Evolutionary conservation across 192 early-diverging fungal genomes (phyloP).

Genomic region (Chytriomyces hyalinus): DNA sequence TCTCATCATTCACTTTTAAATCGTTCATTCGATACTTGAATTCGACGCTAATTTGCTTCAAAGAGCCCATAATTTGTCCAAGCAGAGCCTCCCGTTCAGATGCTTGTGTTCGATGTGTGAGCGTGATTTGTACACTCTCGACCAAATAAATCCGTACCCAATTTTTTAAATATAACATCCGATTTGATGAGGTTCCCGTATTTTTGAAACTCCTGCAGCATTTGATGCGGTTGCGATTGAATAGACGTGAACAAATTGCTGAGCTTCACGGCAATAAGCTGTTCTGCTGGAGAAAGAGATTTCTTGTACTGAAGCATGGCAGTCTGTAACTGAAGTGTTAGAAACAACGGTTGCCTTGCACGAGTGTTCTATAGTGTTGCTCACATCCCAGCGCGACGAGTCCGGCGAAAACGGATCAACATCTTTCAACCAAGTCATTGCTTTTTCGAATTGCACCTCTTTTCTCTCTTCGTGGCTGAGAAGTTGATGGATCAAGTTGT

Average conservation of each 20-base stretch:
- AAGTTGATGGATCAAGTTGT: constrained; percentile 31
- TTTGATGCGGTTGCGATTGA: constrained; percentile 49
- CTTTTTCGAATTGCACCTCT: constrained; percentile 36
- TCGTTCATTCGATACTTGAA: constrained; percentile 38
- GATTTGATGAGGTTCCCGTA: constrained; percentile 49
- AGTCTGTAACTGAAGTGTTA: constrained; percentile 28
- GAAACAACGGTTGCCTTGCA: neutral
- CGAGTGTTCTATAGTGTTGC: neutral
- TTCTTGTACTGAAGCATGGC: constrained; percentile 40
- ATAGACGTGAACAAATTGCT: constrained; percentile 42
- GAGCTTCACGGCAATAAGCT: constrained; percentile 41
- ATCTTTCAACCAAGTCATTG: constrained; percentile 13
- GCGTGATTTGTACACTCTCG: neutral
- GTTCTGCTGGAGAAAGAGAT: constrained; percentile 36
- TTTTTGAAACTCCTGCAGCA: constrained; percentile 57
- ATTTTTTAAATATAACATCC: constrained; percentile 39
- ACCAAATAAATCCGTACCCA: constrained; percentile 39
- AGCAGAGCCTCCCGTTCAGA: constrained; percentile 53
- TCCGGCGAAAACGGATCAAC: neutral
- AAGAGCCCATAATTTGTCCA: constrained; percentile 39
- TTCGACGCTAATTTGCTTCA: constrained; percentile 40
- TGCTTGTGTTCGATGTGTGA: constrained; percentile 25
- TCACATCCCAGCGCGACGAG: constrained; percentile 45
- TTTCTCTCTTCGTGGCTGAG: constrained; percentile 22
- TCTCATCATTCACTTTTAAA: constrained; percentile 27